These are phyloP conservation scores for Vigna reflexopilosa DNA, from an alignment of 306 rosid species.

Conservation along the genomic window DNA sequence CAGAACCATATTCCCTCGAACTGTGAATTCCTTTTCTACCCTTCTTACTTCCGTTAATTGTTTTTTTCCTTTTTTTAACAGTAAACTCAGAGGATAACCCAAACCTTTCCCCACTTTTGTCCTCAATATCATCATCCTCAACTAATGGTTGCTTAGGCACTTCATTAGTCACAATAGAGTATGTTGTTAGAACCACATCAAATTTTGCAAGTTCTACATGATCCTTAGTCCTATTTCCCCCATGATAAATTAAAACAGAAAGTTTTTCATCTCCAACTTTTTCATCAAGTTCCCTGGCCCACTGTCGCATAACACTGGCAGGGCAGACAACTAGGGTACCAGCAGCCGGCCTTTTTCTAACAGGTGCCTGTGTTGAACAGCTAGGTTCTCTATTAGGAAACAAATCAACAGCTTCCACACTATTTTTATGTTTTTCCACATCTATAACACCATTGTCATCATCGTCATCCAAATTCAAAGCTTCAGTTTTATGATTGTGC, in stretches of 20 bases:
- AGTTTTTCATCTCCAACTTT: constrained; percentile 82
- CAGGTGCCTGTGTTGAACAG: constrained; percentile 57
- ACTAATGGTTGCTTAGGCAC: constrained; percentile 91
- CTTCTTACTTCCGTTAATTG: constrained; percentile 57
- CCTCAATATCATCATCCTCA: constrained; percentile 85
- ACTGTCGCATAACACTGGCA: constrained; percentile 95
- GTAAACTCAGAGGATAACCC: constrained; percentile 78
- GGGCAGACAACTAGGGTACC: constrained; percentile 99
- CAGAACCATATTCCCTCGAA: constrained; percentile 66
- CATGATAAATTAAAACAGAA: constrained; percentile 81
- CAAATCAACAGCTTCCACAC: constrained; percentile 56
- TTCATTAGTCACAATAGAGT: constrained; percentile 88
- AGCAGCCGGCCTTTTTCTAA: constrained; percentile 92
- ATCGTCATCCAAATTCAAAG: constrained; percentile 88
- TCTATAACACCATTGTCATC: constrained; percentile 64
- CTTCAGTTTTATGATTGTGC: constrained; percentile 68
- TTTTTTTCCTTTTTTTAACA: constrained; percentile 74
- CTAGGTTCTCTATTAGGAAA: constrained; percentile 63
- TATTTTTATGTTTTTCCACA: constrained; percentile 52
- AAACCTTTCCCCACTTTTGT: constrained; percentile 64
- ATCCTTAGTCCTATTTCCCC: constrained; percentile 91
- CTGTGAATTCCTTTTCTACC: constrained; percentile 69
- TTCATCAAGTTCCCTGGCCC: constrained; percentile 94
- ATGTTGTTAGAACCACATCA: constrained; percentile 97
- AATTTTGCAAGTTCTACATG: constrained; percentile 74